Conservation (phyloP, 129 eudicot species). For the Dittrichia graveolens region DNA sequence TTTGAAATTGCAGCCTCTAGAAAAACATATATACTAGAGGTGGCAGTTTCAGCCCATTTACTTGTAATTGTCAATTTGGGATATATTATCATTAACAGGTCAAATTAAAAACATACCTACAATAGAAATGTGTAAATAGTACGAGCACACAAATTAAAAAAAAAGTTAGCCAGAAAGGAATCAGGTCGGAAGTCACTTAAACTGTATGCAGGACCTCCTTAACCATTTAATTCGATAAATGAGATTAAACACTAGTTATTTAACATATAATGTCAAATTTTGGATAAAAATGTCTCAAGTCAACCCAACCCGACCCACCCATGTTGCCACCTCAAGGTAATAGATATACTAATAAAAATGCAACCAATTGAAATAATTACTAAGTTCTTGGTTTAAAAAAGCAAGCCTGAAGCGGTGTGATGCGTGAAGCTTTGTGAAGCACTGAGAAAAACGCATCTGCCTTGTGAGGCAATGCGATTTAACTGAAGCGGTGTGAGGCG, state of each 20-base stretch:
- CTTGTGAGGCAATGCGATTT: no score
- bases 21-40: background rate
- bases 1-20: background rate
- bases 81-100: background rate
- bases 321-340: background rate
- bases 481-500: no score
- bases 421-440: no score
- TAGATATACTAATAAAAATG: constrained; percentile 5
- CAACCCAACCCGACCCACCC: background rate
- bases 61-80: background rate
- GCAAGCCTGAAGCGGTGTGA: no score
- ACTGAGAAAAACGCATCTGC: no score
- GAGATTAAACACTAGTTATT: background rate
- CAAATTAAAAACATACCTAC: no score
- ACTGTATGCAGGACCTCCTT: background rate
- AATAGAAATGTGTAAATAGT: no score
- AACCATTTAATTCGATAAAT: background rate
- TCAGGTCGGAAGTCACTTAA: no score
- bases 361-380: background rate
- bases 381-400: no score
- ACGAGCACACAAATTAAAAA: no score
- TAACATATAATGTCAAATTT: background rate
- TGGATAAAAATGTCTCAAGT: background rate
- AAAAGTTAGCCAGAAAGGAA: no score
- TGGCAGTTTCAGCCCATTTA: background rate